phyloP scores from a whole-genome alignment of 2,329 filamentous ascomycete genomes.

The Talaromyces marneffei region DNA sequence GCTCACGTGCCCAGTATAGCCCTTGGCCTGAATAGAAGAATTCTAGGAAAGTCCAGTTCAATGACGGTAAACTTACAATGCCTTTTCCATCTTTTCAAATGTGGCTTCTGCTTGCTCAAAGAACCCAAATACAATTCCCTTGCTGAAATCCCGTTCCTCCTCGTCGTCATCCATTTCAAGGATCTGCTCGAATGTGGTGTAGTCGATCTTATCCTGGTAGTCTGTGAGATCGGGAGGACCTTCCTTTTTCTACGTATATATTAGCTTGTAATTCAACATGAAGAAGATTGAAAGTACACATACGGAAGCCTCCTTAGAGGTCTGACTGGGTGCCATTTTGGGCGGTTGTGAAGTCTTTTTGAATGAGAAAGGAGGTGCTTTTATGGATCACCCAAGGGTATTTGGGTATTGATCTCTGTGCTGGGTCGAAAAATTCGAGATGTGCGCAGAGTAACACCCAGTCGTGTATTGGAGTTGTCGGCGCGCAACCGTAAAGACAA shows the following conservation, averaged over 20 bases:
- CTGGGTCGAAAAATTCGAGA: not conserved
- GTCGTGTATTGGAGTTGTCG: slow-evolving; percentile 4
- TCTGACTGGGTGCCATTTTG: slow-evolving; percentile 10
- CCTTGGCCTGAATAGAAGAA: not conserved
- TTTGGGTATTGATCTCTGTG: not conserved
- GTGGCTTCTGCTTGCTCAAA: slow-evolving; percentile 86
- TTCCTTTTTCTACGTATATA: slow-evolving; percentile 22
- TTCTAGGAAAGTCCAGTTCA: not conserved
- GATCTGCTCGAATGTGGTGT: slow-evolving; percentile 82
- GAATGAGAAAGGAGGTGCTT: not conserved
- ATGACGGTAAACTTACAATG: slow-evolving; percentile 60
- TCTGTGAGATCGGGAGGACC: slow-evolving; percentile 50
- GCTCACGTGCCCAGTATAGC: slow-evolving; percentile 11
- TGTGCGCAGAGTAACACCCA: slow-evolving; percentile 3
- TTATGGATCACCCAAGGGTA: not conserved
- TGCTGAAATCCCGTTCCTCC: slow-evolving; percentile 81
- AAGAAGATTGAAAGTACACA: not conserved
- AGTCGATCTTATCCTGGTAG: slow-evolving; percentile 72
- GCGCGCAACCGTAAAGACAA: not conserved
- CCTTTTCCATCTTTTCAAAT: slow-evolving; percentile 74
- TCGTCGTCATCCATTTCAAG: slow-evolving; percentile 96
- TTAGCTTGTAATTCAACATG: not conserved
- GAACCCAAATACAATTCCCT: slow-evolving; percentile 82
- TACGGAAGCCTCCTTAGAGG: slow-evolving; percentile 5
- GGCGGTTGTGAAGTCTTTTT: not conserved